Percentiles rank a stretch among this genome's conserved stretches.
Evolutionary conservation across 2,329 filamentous ascomycete genomes (phyloP).

Genomic region (Xylariaceae sp.): DNA sequence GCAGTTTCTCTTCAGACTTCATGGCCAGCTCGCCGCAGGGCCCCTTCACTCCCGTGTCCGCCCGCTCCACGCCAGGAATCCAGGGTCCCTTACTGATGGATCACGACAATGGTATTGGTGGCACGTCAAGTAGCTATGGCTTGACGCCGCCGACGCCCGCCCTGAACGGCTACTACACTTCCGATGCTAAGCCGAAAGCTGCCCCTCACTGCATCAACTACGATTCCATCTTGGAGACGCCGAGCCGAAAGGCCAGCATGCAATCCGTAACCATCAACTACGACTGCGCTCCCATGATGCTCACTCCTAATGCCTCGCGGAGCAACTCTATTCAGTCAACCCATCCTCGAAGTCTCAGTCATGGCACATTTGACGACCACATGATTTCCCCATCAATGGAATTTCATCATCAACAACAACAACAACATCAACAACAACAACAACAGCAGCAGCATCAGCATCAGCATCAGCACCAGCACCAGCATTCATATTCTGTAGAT

Average conservation of each 20-base stretch:
- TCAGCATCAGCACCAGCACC: background rate
- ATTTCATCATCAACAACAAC: background rate
- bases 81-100: slow-evolving; percentile 22
- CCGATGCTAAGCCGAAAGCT: slow-evolving; percentile 21
- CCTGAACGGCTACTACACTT: slow-evolving; percentile 28
- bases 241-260: slow-evolving; percentile 24
- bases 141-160: slow-evolving; percentile 31
- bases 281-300: slow-evolving; percentile 24
- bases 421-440: no score
- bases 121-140: slow-evolving; percentile 26
- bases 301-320: slow-evolving; percentile 14
- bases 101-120: slow-evolving; percentile 24
- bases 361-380: slow-evolving; percentile 21
- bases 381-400: slow-evolving; percentile 20
- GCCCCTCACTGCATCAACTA: slow-evolving; percentile 19
- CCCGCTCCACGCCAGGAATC: slow-evolving; percentile 31
- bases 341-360: slow-evolving; percentile 16
- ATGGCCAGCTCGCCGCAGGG: slow-evolving; percentile 24
- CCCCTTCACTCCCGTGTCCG: slow-evolving; percentile 32
- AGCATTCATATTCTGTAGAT: slow-evolving; percentile 18
- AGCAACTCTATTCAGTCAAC: slow-evolving; percentile 16
- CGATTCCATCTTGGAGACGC: slow-evolving; percentile 20
- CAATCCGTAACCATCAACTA: slow-evolving; percentile 23
- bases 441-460: no score
- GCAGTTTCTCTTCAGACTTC: slow-evolving; percentile 31